phyloP scores from a whole-genome alignment of 2,329 filamentous ascomycete species.

The Penicillium sp. region DNA sequence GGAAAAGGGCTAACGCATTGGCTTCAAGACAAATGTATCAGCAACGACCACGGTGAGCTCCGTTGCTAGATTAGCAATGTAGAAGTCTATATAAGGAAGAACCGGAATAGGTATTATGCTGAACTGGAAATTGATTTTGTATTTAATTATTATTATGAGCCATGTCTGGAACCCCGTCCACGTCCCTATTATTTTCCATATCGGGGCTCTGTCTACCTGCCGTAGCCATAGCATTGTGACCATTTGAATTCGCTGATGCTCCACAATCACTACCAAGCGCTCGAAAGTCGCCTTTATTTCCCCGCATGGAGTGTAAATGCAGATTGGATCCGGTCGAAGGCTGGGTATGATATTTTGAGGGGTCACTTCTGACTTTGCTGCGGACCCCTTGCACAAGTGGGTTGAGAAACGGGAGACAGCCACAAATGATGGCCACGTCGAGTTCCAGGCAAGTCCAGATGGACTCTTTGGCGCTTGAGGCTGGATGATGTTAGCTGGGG shows the following conservation, averaged over 20 bases:
- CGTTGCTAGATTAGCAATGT: conserved; percentile 9
- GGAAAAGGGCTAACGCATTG: too few relatives aligned
- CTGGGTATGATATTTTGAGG: background rate
- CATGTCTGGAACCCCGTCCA: background rate
- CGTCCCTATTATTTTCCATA: background rate
- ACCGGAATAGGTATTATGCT: background rate
- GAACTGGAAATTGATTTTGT: background rate
- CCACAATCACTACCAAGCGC: background rate
- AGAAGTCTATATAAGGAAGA: background rate
- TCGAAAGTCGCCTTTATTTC: background rate
- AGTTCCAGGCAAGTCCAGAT: background rate
- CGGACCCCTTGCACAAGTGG: background rate
- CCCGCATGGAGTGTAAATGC: background rate
- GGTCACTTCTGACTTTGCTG: background rate
- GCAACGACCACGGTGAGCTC: conserved; percentile 17
- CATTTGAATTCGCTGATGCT: background rate
- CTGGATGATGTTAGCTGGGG: background rate
- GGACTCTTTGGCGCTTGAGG: background rate
- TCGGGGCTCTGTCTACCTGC: background rate
- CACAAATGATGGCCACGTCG: background rate
- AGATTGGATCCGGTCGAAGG: background rate
- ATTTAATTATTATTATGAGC: background rate
- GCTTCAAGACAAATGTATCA: conserved; percentile 14
- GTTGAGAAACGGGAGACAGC: background rate
- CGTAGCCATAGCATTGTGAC: background rate